Base-by-base conservation (phyloP, 345 rosid species). In the Chamaenerion angustifolium region DNA sequence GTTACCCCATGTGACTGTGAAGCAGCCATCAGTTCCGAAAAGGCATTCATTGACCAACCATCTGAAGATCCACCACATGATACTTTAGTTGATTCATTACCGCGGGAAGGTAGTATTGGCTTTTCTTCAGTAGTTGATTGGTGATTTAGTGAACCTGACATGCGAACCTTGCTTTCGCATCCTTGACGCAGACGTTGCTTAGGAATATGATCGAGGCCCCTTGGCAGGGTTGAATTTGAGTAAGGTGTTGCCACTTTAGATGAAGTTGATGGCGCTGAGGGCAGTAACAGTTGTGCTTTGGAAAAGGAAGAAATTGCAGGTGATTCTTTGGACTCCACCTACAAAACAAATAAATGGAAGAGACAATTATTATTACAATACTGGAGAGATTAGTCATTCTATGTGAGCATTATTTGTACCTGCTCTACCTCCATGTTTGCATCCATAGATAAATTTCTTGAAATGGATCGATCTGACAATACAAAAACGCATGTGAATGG, bases 1-100 rank as follows among this genome's bases (percentile, higher is more conserved):
- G 3, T 31, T 31, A 31, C 8, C 69, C 96, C 81, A 58, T 78
- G 87, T 65, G 84, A 83, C 57, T 83, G 98, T 37, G 94, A 86
- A 63, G 84, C 75, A 16, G 94, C 87, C 47, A 86, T 87, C n/a
- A 83, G 88, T 80, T 86, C 98, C 45, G 95, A 78, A 57, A 90
- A 90, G 42, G 92, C 75, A 51, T 76, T 77, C 79, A 86, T 62
- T 44, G 98, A 90, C 94, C 95, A 90, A 54, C 89, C 88, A 69
- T 90, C 94, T 42, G 94, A 86, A 65, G 83, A 88, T 27, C 85
- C 89, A 43, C 88, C 81, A 27, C 68, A 71, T 25, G 98, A 86
- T 62, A 80, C 94, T 55, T 66, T 56, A 59, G 78, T 80, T 48
- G 81, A 75, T 55, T 79, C 94, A 52, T 77, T 81, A 65, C 88